A percentile compares a stretch with the other conserved stretches of the same genome.
Evolutionary conservation across 108 stramenopile species (phyloP).

Genomic region (Aurantiochytrium sp.): DNA sequence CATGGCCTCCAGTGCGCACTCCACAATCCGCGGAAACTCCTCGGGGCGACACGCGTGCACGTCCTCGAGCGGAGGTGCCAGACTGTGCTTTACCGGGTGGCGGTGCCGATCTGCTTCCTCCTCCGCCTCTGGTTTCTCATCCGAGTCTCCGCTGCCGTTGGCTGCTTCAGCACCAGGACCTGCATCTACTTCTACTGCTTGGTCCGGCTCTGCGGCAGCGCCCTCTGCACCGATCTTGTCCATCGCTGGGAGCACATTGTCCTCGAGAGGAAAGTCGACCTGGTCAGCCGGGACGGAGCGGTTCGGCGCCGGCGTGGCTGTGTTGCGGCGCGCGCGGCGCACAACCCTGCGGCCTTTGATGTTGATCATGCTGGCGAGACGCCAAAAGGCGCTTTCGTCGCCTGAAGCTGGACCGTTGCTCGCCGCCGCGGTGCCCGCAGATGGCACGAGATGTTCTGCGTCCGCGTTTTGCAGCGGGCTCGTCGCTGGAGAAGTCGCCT

Average conservation of each 20-base stretch:
- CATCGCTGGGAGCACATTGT: neutral
- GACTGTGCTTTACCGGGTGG: too few relatives aligned
- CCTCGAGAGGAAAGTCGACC: neutral
- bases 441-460: too few relatives aligned
- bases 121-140: too few relatives aligned
- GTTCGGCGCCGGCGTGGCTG: neutral
- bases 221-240: too few relatives aligned
- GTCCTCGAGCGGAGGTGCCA: neutral
- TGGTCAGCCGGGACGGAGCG: neutral
- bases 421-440: neutral
- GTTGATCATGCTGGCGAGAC: neutral
- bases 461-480: too few relatives aligned
- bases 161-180: too few relatives aligned
- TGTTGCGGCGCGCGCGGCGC: neutral
- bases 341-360: neutral
- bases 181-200: too few relatives aligned
- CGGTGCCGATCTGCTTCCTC: too few relatives aligned
- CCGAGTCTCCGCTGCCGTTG: too few relatives aligned
- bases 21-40: neutral
- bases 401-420: neutral
- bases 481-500: too few relatives aligned
- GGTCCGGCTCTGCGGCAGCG: too few relatives aligned
- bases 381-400: conserved; percentile 21
- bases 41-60: neutral
- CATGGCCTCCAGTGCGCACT: neutral